Base-by-base conservation (phyloP, 306 rosid species). In the Carpinus viminea region DNA sequence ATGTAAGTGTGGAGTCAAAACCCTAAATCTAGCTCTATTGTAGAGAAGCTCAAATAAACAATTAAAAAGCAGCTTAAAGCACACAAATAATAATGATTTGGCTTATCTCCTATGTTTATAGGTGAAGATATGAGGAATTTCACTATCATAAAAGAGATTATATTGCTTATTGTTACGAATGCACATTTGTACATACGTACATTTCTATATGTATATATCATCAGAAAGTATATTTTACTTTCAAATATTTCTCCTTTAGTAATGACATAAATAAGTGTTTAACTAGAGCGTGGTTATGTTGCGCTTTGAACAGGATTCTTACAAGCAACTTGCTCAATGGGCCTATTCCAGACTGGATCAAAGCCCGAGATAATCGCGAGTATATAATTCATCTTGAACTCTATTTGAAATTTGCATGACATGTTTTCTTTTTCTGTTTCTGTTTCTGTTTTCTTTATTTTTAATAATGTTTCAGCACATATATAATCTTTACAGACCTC, bases 311-410 rank as follows among this genome's bases (percentile, higher is more conserved):
- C 74, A 82, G 85, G 68, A 64, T 45, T 77, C 75, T 81, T 46
- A 77, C 81, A 54, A 46, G 81, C n/a, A 82, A 82, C 85, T 28
- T 65, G 36, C 85, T 82, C 17, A 72, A 7, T 0, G 85, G 85
- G 41, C 9, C 53, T 76, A 54, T 82, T 53, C 85, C 85, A 8
- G 54, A 65, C 1, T 82, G 81, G 85, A 53, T 82, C 54, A 55
- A 5, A 46, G 47, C 4, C 21, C 72, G 74, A 72, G 53, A 53
- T 64, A 18, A 0, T 24, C 1, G 1, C 36, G 4, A 52, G 85
- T 82, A 77, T 53, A 61, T 52, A 41, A 21, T 73, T n/a, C 48
- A 28, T 72, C 64, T 18, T 72, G 28, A 72, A 17, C 36, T 38
- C 8, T 62, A 41, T 16, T 16, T 18, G 2, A 41, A 20, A 3